Evolutionary conservation across 2,329 filamentous ascomycete genomes (phyloP), one percentile per base, ranked within the genome.

Genomic region (Aureobasidium sp.): DNA sequence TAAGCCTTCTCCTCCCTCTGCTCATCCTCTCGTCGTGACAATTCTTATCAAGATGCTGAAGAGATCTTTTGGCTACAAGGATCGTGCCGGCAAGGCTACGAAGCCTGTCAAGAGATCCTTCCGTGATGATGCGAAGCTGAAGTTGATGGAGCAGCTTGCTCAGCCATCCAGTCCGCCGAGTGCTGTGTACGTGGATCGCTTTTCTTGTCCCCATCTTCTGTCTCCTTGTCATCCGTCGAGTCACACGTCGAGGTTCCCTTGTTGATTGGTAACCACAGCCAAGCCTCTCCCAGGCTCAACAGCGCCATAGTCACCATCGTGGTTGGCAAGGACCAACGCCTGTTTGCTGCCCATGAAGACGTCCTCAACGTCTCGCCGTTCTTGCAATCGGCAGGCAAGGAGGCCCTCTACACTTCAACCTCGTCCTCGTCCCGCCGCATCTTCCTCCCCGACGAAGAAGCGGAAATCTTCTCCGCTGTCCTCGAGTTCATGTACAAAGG

Each of bases 401-500:
- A 60, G 33, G 42, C 65, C 63, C 33, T 60, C 47, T 60, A 50
- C 12, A 37, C 68, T 15, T 65, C 69, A 8, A 68, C 91, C 73
- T 85, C 92, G 24, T 87, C 96, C 67, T 39, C 42, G 42, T 79
- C 61, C 71, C 86, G 89, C 80, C 84, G 90, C 85, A 85, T 91
- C 84, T 76, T 87, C 84, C 80, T 89, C 81, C 80, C 88, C 83
- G 81, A 84, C 68, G 84, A 85, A 82, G 90, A 96, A 80, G 91
- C 92, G 68, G 91, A 96, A 81, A 84, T 95, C 75, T 90, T 97
- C 77, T 95, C 91, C 74, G 92, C 89, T 71, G 82, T 97, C 71
- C 90, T 97, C 79, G 92, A 97, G 80, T 97, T 92, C 76, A 85
- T 97, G 68, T 97, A 97, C 87, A 96, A 95, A 81, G 91, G 90